Evolutionary conservation across 768 basidiomycete species (phyloP).

Genomic region (Hericium rajendrae): DNA sequence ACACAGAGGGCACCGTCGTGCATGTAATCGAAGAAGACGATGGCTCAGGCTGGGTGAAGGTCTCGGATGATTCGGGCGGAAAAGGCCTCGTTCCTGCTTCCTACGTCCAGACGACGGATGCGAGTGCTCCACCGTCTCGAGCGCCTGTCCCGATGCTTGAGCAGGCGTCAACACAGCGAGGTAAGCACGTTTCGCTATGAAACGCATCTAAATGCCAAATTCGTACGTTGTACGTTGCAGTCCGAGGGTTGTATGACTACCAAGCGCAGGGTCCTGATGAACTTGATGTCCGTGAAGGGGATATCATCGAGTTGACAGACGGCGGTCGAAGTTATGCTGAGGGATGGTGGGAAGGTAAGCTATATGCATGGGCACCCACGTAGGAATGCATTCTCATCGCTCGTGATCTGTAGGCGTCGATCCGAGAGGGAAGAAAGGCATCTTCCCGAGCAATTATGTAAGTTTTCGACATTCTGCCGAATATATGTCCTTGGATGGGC

Average conservation of each 20-base stretch:
- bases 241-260: constrained; percentile 78
- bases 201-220: not conserved
- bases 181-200: constrained; percentile 28
- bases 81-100: constrained; percentile 80
- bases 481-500: not conserved
- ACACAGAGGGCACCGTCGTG: constrained; percentile 52
- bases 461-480: constrained; percentile 22
- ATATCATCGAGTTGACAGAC: constrained; percentile 52
- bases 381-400: constrained; percentile 13
- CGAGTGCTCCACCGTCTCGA: constrained; percentile 13
- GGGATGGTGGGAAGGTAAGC: constrained; percentile 82
- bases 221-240: constrained; percentile 27
- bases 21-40: constrained; percentile 72
- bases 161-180: constrained; percentile 36
- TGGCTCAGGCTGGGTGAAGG: constrained; percentile 83
- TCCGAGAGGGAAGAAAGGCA: constrained; percentile 53
- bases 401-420: constrained; percentile 42
- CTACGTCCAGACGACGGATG: constrained; percentile 44
- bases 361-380: constrained; percentile 5
- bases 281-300: constrained; percentile 49
- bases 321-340: constrained; percentile 63
- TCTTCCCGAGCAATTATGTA: constrained; percentile 87
- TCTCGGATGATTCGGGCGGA: constrained; percentile 43
- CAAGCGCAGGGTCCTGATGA: constrained; percentile 65
- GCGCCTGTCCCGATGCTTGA: constrained; percentile 12